Conservation (phyloP, 139 green algal genomes). For the Gonium pectorale region DNA sequence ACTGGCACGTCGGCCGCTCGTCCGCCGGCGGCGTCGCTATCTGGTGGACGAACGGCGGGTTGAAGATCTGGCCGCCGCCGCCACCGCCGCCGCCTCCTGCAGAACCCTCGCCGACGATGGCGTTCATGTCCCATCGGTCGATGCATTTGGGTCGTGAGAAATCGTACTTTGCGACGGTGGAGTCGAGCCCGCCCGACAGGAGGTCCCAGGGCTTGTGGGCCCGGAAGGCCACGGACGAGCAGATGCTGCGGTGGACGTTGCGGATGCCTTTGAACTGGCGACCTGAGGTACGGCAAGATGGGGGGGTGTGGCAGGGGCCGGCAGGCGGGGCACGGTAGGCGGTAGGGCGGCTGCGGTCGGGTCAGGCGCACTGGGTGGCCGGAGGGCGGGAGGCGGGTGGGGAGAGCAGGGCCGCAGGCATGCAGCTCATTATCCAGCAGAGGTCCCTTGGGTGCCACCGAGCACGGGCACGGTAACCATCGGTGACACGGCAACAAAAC, state of each 20-base stretch:
- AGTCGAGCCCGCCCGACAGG: conserved; percentile 75
- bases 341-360: too few species aligned
- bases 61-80: conserved; percentile 66
- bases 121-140: conserved; percentile 43
- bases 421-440: too few species aligned
- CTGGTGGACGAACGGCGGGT: conserved; percentile 75
- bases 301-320: not conserved
- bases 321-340: too few species aligned
- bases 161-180: conserved; percentile 64
- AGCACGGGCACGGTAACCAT: too few species aligned
- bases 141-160: conserved; percentile 53
- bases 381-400: too few species aligned
- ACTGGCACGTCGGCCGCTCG: not conserved
- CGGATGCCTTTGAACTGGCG: conserved; percentile 65
- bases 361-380: too few species aligned
- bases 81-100: not conserved
- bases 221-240: conserved; percentile 63
- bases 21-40: conserved; percentile 53
- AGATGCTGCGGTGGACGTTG: conserved; percentile 72
- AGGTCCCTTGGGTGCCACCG: too few species aligned
- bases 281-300: not conserved
- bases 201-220: conserved; percentile 71
- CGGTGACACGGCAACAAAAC: too few species aligned
- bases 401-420: too few species aligned
- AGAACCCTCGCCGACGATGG: not conserved